Percentiles rank a stretch among this genome's conserved stretches.
Evolutionary conservation across 2,329 filamentous ascomycete species (phyloP).

Genomic region (Aspergillus ochraceus): DNA sequence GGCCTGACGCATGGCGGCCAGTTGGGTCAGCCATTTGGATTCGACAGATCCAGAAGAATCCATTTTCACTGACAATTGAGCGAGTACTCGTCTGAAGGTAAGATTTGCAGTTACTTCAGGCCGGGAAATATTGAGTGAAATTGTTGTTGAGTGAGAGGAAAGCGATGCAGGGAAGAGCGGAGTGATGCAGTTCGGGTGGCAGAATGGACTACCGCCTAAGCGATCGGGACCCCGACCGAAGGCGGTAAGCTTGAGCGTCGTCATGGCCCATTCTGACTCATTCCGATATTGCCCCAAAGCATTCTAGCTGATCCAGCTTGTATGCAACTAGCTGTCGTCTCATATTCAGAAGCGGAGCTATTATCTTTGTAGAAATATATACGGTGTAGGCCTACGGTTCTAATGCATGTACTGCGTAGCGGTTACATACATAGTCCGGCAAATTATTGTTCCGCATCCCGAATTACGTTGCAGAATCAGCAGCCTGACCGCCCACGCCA

Average conservation of each 20-base stretch:
- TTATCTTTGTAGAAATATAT: no score
- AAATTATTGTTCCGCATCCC: not conserved
- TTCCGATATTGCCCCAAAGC: not conserved
- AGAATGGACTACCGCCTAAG: not conserved
- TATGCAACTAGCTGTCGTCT: not conserved
- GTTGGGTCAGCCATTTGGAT: slow-evolving; percentile 79
- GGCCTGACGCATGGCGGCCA: slow-evolving; percentile 81
- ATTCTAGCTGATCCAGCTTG: not conserved
- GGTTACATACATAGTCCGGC: not conserved
- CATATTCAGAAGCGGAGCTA: no score
- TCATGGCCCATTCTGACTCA: not conserved
- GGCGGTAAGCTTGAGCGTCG: not conserved
- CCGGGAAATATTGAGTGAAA: not conserved
- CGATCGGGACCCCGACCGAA: not conserved
- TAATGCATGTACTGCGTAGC: no score
- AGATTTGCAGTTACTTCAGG: not conserved
- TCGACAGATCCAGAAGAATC: slow-evolving; percentile 28
- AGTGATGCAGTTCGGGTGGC: not conserved
- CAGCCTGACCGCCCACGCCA: not conserved
- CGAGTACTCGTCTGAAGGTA: not conserved
- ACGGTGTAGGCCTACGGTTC: no score
- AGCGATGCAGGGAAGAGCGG: not conserved
- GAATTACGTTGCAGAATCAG: not conserved
- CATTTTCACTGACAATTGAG: not conserved
- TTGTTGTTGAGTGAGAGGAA: not conserved